Base-by-base conservation (phyloP, 768 basidiomycete species). In the Kondoa subrosea region DNA sequence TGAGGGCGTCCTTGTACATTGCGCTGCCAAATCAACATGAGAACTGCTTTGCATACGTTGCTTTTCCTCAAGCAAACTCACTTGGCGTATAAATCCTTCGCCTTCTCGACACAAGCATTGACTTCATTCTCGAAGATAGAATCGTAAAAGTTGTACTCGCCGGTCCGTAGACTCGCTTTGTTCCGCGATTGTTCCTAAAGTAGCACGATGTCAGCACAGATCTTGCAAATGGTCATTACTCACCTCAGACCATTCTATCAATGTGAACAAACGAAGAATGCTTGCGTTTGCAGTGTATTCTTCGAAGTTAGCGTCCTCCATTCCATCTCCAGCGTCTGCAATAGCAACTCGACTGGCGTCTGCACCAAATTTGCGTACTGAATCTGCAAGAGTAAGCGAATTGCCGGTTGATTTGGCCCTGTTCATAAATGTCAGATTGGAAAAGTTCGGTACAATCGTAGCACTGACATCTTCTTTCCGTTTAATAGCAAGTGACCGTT, bases 291-390 rank as follows among this genome's bases (percentile, higher is more conserved):
- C 95, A 3, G 87, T 88, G 80, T 91, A 88, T 81, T 97, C 93
- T 76, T 99, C 95, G 74, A 97, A 99, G 81, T 99, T 99, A 58
- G 93, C 93, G 78, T 99, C 95, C 77, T 95, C 92, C 72, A 96
- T 83, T 64, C 91, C 90, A 76, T 99, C 95, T 16, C 95, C 95
- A 30, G 91, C 91, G 79, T 97, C 93, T 29, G 95, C 95, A 77
- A 99, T 81, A 25, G 85, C 83, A 79, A 99, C 78, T 66, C 95
- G 82, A 74, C 87, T 92, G 33, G 92, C 89, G 76, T 97, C 95
- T 34, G 95, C 91, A 68, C 95, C 95, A 75, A 93, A 97, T 81
- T 97, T 97, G 77, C 85, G 82, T 68, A 93, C 84, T 0, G 87
- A 83, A 75, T 99, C 88, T 66, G 84, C 80, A 76, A 97, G 79